Base-by-base conservation (phyloP, 768 basidiomycete genomes). In the Phaeotremella fagi region DNA sequence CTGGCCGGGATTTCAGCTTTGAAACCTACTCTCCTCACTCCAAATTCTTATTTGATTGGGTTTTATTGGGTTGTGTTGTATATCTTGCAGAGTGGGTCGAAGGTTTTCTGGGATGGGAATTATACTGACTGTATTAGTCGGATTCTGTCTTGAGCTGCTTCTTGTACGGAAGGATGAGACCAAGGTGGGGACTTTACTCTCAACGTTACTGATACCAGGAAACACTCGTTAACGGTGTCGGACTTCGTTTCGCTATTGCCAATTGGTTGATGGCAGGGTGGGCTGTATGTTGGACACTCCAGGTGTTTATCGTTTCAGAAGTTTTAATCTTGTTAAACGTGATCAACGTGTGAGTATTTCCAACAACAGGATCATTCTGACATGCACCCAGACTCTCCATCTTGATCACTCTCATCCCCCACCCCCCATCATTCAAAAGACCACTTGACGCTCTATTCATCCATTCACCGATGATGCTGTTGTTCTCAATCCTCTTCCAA, bases 401-500 rank as follows among this genome's bases (percentile, higher is more conserved):
- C 50, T 90, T 90, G 67, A 64, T 90, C 42, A 83, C 83, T 0
- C 79, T 94, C 4, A 77, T 90, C 37, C 75, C 85, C 15, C 89
- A 91, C 66, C 75, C 75, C n/a, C 55, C 70, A 33, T 68, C 71
- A 4, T 57, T 67, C 38, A 52, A 56, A 22, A 61, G 70, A 29
- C 88, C 88, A 0, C 72, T 92, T 35, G 89, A 91, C 71, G 83
- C 82, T 28, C 79, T 84, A 0, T 83, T 92, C 60, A 87, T 95
- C 51, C 91, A 95, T 61, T 86, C 87, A 0, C 92, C 92, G 0
- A 77, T 94, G 48, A 66, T 68, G 5, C 60, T 74, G 45, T 60
- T 72, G 50, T 53, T 70, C 24, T 66, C 86, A 29, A 75, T 86
- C 52, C 83, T 88, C 55, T 63, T 82, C 82, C 44, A 86, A 78